These are phyloP conservation scores for Trichoderma simmonsii DNA, from an alignment of 2,329 filamentous ascomycete species.

Conservation along the genomic window DNA sequence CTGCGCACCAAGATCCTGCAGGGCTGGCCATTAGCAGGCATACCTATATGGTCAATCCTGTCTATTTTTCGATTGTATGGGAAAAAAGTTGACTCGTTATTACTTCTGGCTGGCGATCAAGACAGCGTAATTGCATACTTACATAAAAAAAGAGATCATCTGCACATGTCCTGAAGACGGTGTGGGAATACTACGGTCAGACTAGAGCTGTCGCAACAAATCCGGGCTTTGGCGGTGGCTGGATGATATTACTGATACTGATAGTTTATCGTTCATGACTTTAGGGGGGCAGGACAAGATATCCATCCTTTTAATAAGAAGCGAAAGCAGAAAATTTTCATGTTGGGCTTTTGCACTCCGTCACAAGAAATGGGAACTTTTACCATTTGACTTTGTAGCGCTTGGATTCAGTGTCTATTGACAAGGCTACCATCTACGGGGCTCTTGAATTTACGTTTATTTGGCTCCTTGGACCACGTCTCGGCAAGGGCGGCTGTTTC, in stretches of 20 bases:
- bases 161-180: neutral
- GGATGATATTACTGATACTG: conserved; percentile 12
- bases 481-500: conserved; percentile 72
- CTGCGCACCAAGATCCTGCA: neutral
- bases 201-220: neutral
- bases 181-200: neutral
- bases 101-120: neutral
- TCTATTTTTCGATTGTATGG: neutral
- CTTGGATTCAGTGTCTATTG: conserved; percentile 33
- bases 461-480: conserved; percentile 66
- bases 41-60: neutral
- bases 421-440: conserved; percentile 53
- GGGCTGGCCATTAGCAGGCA: neutral
- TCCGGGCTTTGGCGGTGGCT: conserved; percentile 1
- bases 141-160: neutral
- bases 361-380: neutral
- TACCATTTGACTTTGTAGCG: conserved; percentile 7
- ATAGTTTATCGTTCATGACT: neutral
- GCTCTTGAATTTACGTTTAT: conserved; percentile 49
- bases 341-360: neutral
- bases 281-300: neutral
- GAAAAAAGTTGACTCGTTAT: neutral
- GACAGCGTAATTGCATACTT: neutral
- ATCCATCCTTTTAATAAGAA: conserved; percentile 13
- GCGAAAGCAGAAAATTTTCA: neutral